Evolutionary conservation across 768 basidiomycete species (phyloP).

Genomic region (Tricholoma furcatifolium): DNA sequence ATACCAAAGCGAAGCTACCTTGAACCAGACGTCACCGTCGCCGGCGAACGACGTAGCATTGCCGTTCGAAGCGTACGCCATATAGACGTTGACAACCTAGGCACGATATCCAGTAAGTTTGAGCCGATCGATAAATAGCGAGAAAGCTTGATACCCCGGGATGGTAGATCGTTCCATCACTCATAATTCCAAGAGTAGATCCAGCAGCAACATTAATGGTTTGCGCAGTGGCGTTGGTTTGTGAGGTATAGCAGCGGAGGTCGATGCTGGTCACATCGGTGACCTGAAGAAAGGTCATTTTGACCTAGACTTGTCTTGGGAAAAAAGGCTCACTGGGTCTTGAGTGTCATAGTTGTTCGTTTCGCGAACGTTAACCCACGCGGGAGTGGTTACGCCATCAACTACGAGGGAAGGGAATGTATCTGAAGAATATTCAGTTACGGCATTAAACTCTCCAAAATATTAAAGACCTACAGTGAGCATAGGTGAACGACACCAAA

Average conservation of each 20-base stretch:
- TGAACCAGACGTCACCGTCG: constrained; percentile 49
- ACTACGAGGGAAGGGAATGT: constrained; percentile 45
- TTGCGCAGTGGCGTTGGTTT: constrained; percentile 35
- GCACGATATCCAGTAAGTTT: background rate
- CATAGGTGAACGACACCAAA: constrained; percentile 5
- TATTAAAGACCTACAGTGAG: constrained; percentile 9
- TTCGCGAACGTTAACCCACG: constrained; percentile 41
- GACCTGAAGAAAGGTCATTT: background rate
- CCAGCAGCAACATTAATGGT: constrained; percentile 47
- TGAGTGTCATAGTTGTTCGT: constrained; percentile 47
- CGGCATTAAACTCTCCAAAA: background rate
- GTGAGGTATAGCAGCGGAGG: constrained; percentile 45
- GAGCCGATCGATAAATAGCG: background rate
- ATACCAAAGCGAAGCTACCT: constrained; percentile 11
- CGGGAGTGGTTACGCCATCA: constrained; percentile 34
- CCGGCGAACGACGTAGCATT: constrained; percentile 40
- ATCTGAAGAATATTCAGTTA: constrained; percentile 24
- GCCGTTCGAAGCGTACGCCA: constrained; percentile 38
- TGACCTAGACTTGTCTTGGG: background rate
- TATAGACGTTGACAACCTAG: constrained; percentile 33
- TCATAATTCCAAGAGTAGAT: constrained; percentile 38
- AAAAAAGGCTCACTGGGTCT: constrained; percentile 27
- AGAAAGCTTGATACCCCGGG: constrained; percentile 35
- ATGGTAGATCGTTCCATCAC: constrained; percentile 45
- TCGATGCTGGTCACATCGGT: constrained; percentile 23